Conservation (phyloP, 495 filamentous ascomycete genomes). For the Thermothielavioides terrestris region DNA sequence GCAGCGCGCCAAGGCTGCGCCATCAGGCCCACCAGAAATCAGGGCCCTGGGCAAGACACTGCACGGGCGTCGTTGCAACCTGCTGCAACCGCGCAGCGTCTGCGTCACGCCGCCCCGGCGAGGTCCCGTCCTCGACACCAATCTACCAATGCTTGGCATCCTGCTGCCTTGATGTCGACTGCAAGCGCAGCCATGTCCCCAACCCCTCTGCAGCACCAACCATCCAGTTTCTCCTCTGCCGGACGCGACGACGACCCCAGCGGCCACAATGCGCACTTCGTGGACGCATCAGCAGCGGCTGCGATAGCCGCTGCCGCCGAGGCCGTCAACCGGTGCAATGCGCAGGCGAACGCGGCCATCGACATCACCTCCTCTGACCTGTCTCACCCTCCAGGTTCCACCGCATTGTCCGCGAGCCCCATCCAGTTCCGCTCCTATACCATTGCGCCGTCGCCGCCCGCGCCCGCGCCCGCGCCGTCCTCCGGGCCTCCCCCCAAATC, state of each 20-base stretch:
- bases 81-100: background rate
- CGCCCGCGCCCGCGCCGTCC: constrained; percentile 8
- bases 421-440: constrained; percentile 28
- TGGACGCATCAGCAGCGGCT: constrained; percentile 10
- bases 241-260: constrained; percentile 11
- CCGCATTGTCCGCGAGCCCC: constrained; percentile 9
- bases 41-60: too few relatives aligned
- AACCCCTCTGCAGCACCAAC: background rate
- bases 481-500: background rate
- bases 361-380: constrained; percentile 8
- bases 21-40: background rate
- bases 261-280: constrained; percentile 11
- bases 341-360: constrained; percentile 17
- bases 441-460: constrained; percentile 28
- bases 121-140: constrained; percentile 2
- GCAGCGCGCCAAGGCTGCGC: background rate
- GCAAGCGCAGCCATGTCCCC: constrained; percentile 15
- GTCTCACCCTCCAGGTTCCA: constrained; percentile 8
- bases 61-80: background rate
- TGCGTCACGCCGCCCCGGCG: constrained; percentile 1
- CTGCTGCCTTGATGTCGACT: background rate
- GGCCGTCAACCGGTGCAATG: constrained; percentile 14
- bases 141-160: too few relatives aligned
- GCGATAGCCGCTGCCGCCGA: constrained; percentile 20
- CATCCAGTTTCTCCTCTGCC: background rate